Base-by-base conservation (phyloP, 805 yeast species). In the Candida coleopterorum region DNA sequence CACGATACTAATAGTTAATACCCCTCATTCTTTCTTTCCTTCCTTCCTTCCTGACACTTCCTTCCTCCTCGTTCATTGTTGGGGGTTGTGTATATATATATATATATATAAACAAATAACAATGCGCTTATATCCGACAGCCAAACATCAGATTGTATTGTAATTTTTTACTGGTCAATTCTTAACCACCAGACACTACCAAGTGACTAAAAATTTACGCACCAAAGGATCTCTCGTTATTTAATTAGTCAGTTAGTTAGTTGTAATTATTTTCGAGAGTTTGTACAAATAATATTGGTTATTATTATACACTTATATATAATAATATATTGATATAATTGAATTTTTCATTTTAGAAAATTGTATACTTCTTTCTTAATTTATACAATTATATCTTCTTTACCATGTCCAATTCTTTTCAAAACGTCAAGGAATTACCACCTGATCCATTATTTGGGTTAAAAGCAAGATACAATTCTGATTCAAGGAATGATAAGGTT, bases 361-460 rank as follows among this genome's bases (percentile, higher is more conserved):
- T n/a, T n/a, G n/a, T n/a, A n/a, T 25, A 9, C 5, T 26, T 25
- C 23, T n/a, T 25, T 25, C 26, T 21, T 24, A 10, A 5, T 3
- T 22, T 25, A 10, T 25, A 16, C 17, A 25, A n/a, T 17, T 14
- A 16, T n/a, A n/a, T n/a, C n/a, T n/a, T n/a, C n/a, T 14, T 22
- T n/a, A 25, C 6, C n/a, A 35, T 27, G 30, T 15, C 39, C n/a
- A 11, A 10, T 4, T 29, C 33, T 18, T 31, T 33, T 20, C 58
- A 77, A 35, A 66, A 70, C 45, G 69, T 84, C 45, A 71, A 70
- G 34, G 75, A 72, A 49, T 64, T 83, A 42, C 95, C 96, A 18
- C 83, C 90, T 21, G 97, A 88, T 60, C 88, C 96, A 6, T 72
- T 88, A 37, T 89, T 88, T 50, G 93, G 84, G 6, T 73, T 88